These are phyloP conservation scores for Tylopilus intermedius DNA, from an alignment of 768 basidiomycete genomes.

Conservation along the genomic window DNA sequence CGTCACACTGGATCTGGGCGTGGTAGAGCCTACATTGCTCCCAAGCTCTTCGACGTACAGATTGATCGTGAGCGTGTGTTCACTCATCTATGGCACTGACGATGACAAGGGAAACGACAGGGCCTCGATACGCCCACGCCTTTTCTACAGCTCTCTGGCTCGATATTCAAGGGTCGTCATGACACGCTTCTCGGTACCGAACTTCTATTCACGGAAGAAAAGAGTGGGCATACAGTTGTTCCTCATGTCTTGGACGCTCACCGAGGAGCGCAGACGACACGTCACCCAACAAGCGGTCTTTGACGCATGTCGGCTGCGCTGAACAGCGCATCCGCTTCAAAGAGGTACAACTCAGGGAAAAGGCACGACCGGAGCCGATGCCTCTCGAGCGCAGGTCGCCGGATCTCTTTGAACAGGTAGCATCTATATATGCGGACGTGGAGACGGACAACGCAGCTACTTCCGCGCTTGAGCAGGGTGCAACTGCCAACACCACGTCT, in stretches of 20 bases:
- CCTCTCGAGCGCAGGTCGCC: constrained; percentile 2
- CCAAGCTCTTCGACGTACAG: constrained; percentile 67
- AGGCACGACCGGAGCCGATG: constrained; percentile 30
- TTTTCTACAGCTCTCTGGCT: constrained; percentile 71
- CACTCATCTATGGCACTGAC: not conserved
- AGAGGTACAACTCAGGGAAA: constrained; percentile 53
- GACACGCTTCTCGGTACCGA: constrained; percentile 70
- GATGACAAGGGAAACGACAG: constrained; percentile 30
- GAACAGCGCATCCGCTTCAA: constrained; percentile 69
- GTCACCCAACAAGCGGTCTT: constrained; percentile 46
- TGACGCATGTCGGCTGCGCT: constrained; percentile 56
- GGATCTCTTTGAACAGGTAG: constrained; percentile 19
- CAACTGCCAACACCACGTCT: not conserved
- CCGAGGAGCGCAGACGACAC: constrained; percentile 32
- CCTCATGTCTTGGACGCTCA: not conserved
- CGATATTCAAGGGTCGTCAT: constrained; percentile 66
- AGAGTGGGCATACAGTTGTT: constrained; percentile 38
- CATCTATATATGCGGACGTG: constrained; percentile 16
- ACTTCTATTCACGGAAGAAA: constrained; percentile 66
- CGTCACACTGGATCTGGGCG: constrained; percentile 70
- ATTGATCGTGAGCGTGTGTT: constrained; percentile 54
- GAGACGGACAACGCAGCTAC: constrained; percentile 1
- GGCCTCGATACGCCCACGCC: constrained; percentile 76
- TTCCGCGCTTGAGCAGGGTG: constrained; percentile 2
- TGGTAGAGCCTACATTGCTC: constrained; percentile 67